Evolutionary conservation across 1,139 yeast species (phyloP), one percentile per base, ranked within the genome.

Genomic region (Taphrina communis): DNA sequence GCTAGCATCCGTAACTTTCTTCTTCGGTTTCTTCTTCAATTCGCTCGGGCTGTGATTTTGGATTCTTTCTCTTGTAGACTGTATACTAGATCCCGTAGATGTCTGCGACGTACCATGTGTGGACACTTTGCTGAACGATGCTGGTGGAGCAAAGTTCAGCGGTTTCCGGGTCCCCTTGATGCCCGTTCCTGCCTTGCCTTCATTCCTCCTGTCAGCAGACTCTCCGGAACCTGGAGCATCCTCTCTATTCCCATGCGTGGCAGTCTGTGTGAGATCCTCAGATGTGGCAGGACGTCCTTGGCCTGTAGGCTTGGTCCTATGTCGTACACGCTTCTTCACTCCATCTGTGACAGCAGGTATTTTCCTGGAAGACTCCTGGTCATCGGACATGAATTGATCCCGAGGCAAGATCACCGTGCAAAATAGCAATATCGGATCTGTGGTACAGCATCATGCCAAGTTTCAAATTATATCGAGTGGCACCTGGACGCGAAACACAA

Each of bases 271-370:
- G 17, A 7, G 8, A 7, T 44, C 17, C 17, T n/a, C 48, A 14
- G 48, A 17, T 7, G 19, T 44, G 12, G 19, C 19, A n/a, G 19
- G 12, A 12, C 19, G 48, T 44, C 48, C 48, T 14, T 44, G n/a
- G n/a, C n/a, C 36, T 36, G 7, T 50, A n/a, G 53, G 53, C 36
- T 50, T 50, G n/a, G 53, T 50, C 36, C 53, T 50, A 21, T 50
- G 35, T 21, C 53, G 53, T 21, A 8, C 21, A 19, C 53, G 53
- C 21, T 50, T 50, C 36, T 50, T 50, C 9, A 8, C 36, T n/a
- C 11, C 53, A 17, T 44, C 48, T n/a, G 12, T n/a, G 48, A 44
- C 48, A 7, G n/a, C 19, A n/a, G 48, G 19, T n/a, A 17, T 8
- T 2, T n/a, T 44, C 17, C 8, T 11, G n/a, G 19, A 12, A n/a